phyloP scores from a whole-genome alignment of 768 basidiomycete species.

The Collybiopsis luxurians region DNA sequence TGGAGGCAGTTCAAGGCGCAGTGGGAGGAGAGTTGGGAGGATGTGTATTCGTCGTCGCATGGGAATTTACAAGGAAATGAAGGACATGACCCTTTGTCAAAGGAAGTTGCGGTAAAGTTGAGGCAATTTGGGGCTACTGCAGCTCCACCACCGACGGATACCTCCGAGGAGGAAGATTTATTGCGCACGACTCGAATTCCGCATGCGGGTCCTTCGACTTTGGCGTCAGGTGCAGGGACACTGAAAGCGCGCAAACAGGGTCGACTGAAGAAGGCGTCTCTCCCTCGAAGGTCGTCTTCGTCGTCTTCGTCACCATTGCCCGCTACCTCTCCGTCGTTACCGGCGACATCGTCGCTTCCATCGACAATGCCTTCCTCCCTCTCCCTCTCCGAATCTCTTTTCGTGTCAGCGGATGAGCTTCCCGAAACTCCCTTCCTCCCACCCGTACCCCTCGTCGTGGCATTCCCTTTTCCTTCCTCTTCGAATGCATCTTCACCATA shows the following conservation, averaged over 20 bases:
- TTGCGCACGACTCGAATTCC: not conserved
- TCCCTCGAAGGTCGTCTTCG: not conserved
- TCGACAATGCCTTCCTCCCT: slow-evolving; percentile 2
- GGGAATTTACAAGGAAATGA: no score
- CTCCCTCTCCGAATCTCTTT: not conserved
- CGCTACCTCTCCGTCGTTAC: slow-evolving; percentile 1
- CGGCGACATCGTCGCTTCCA: not conserved
- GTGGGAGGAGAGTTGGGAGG: slow-evolving; percentile 4
- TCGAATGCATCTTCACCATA: not conserved
- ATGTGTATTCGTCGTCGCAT: not conserved
- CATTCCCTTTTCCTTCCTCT: not conserved
- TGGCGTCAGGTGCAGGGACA: not conserved
- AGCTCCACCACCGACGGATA: not conserved
- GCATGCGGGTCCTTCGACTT: not conserved
- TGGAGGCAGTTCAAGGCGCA: slow-evolving; percentile 5
- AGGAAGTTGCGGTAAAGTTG: not conserved
- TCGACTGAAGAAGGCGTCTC: not conserved
- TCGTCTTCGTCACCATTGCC: not conserved
- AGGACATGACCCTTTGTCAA: not conserved
- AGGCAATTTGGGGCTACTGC: not conserved
- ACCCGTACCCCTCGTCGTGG: not conserved
- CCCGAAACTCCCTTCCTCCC: not conserved
- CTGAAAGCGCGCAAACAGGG: not conserved
- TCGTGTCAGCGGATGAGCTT: not conserved
- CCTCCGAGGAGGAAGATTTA: not conserved